Evolutionary conservation across 176 grass and related monocot genomes (phyloP), one percentile per base, ranked within the genome.

Genomic region (Pontederia paniculata): DNA sequence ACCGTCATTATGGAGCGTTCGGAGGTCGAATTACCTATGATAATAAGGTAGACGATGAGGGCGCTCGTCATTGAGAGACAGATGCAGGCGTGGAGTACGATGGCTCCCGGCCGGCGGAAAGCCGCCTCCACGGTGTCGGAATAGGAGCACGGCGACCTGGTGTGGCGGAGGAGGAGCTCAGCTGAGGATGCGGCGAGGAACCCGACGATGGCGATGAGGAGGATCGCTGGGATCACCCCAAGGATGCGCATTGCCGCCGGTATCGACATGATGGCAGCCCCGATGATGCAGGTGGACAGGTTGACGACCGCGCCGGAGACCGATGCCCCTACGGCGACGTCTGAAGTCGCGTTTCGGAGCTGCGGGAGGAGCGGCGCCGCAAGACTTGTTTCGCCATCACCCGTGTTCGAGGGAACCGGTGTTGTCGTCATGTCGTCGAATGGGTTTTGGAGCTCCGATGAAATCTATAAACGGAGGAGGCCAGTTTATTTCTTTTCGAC

Each of bases 191-290:
- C 77, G 28, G 86, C 59, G 25, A 97, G 78, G 56, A 70, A 76
- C 12, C 80, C 80, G 42, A 76, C 68, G 17, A 60, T 71, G 18
- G 48, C 71, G 46, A 97, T 68, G 53, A 97, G 63, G 21, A 67
- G 0, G 8, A 90, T 46, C 31, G 80, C 72, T 0, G 91, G 91
- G 50, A 20, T 21, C 49, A 90, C 86, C 0, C 91, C 91, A 55
- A 97, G 86, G 7, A 97, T 68, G 7, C 77, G 80, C 91, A 89
- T 83, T 21, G 86, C 91, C 3, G 91, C 86, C 8, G 91, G 86
- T 55, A 97, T 83, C 25, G 91, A 97, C 91, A 97, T 97, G 71
- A 97, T 97, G 42, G 86, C 91, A 12, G 86, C 91, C 54, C 91
- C 91, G 9, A 97, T 73, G 72, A 83, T 90, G 91, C 67, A 84